Conservation (phyloP, 2,329 filamentous ascomycete species). For the Leptodontidium sp. region DNA sequence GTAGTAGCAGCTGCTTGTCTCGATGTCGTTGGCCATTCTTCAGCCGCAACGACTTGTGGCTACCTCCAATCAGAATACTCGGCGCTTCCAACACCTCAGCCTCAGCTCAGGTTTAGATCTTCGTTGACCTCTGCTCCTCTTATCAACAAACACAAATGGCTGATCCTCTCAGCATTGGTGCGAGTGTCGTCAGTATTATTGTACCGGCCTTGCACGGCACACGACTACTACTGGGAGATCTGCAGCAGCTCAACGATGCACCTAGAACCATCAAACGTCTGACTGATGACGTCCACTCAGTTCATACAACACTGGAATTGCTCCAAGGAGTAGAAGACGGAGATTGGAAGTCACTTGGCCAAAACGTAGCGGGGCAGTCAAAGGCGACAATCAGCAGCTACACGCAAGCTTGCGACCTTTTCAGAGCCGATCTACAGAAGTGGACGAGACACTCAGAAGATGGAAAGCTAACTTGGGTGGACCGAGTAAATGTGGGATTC, state of each 20-base stretch:
- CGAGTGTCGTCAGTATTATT: slow-evolving; percentile 45
- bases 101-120: not conserved
- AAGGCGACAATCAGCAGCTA: slow-evolving; percentile 45
- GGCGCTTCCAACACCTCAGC: slow-evolving; percentile 28
- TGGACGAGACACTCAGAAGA: slow-evolving; percentile 48
- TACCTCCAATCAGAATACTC: slow-evolving; percentile 30
- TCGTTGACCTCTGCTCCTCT: slow-evolving; percentile 16
- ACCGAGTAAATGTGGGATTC: slow-evolving; percentile 48
- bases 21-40: slow-evolving; percentile 33
- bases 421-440: slow-evolving; percentile 44
- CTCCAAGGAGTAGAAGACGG: slow-evolving; percentile 44
- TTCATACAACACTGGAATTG: slow-evolving; percentile 43
- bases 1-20: slow-evolving; percentile 29
- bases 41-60: slow-evolving; percentile 32
- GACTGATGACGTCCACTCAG: slow-evolving; percentile 44
- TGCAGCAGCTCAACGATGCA: slow-evolving; percentile 47
- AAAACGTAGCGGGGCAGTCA: slow-evolving; percentile 42
- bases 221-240: slow-evolving; percentile 46
- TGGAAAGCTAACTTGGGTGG: slow-evolving; percentile 46
- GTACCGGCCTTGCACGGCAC: slow-evolving; percentile 46
- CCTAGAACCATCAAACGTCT: slow-evolving; percentile 46
- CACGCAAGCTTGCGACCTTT: slow-evolving; percentile 45
- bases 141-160: slow-evolving; percentile 34
- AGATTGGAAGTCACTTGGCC: slow-evolving; percentile 47
- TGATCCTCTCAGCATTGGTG: slow-evolving; percentile 45